Evolutionary conservation across 805 yeast genomes (phyloP).

Genomic region (Teunomyces aglyptinius): DNA sequence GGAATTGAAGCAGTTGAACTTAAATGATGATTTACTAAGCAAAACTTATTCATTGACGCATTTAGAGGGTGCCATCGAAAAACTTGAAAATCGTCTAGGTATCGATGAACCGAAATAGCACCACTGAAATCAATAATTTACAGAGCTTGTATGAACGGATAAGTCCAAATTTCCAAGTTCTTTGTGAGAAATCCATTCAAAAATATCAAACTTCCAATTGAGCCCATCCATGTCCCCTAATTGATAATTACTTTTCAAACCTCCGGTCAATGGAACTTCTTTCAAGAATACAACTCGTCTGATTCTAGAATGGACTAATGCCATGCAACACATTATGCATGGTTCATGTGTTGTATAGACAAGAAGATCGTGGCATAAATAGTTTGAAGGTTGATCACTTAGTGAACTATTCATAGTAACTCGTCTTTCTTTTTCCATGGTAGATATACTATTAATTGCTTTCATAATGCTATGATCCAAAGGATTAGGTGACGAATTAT

Average conservation of each 20-base stretch:
- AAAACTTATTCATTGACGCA: neutral
- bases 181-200: constrained; percentile 59
- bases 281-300: constrained; percentile 62
- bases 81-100: neutral
- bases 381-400: constrained; percentile 28
- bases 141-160: neutral
- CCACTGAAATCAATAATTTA: neutral
- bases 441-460: constrained; percentile 66
- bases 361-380: constrained; percentile 72
- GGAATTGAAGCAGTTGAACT: neutral
- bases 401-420: neutral
- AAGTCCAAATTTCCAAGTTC: neutral
- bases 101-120: neutral
- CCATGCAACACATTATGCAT: constrained; percentile 96
- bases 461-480: constrained; percentile 73
- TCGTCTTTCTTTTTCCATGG: constrained; percentile 44
- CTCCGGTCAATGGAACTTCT: constrained; percentile 37
- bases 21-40: neutral
- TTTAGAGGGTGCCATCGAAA: neutral
- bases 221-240: constrained; percentile 72
- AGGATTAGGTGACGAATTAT: constrained; percentile 45
- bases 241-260: constrained; percentile 65
- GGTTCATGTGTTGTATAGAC: constrained; percentile 95
- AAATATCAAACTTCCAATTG: constrained; percentile 86
- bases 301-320: constrained; percentile 85